A percentile compares a stretch with the other conserved stretches of the same genome.
Evolutionary conservation across 2,329 filamentous ascomycete species (phyloP).

Genomic region (Aspergillus puulaauensis): DNA sequence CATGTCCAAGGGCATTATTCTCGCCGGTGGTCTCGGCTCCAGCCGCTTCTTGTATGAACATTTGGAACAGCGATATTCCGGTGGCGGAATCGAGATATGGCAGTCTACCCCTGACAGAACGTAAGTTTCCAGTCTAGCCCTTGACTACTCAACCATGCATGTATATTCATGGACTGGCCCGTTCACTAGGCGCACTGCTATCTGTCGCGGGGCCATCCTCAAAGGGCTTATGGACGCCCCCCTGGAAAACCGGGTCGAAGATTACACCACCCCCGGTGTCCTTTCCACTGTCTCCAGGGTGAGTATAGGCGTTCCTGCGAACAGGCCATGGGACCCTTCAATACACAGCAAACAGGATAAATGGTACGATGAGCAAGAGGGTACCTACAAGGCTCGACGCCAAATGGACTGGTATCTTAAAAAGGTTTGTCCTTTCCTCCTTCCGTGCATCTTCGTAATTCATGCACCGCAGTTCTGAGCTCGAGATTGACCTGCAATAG

Average conservation of each 20-base stretch:
- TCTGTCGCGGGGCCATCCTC: background rate
- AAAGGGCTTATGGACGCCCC: background rate
- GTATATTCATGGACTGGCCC: too few relatives aligned
- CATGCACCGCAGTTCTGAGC: too few relatives aligned
- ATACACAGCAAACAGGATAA: background rate
- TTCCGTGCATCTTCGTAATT: too few relatives aligned
- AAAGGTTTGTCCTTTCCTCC: background rate
- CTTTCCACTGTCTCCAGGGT: background rate
- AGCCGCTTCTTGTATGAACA: constrained; percentile 5
- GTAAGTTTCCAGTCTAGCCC: too few relatives aligned
- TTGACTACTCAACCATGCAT: too few relatives aligned
- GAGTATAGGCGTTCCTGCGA: background rate
- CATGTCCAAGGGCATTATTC: background rate
- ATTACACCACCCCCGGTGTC: background rate
- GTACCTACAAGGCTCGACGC: background rate
- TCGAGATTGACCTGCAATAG: too few relatives aligned
- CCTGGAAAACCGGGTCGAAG: background rate
- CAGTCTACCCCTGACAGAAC: background rate
- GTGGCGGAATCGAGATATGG: background rate
- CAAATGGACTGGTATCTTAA: constrained; percentile 3
- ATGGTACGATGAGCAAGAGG: background rate
- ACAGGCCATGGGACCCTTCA: background rate
- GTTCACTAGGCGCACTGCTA: background rate
- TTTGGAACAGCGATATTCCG: background rate
- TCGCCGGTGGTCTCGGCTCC: constrained; percentile 5